Evolutionary conservation across 805 yeast genomes (phyloP).

Genomic region (Diddensiella caesifluorescens): DNA sequence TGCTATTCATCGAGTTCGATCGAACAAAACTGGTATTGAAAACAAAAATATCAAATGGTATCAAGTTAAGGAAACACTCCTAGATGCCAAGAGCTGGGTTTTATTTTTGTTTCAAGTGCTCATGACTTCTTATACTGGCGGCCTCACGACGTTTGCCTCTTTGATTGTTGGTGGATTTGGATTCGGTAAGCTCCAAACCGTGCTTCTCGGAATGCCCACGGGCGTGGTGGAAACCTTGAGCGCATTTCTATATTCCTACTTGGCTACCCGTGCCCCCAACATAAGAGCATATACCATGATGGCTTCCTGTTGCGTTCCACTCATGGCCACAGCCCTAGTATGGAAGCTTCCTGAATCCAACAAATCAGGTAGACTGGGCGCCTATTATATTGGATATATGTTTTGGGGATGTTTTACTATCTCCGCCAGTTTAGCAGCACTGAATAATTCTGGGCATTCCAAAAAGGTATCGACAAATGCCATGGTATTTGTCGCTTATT

Average conservation of each 20-base stretch:
- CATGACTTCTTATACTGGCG: conserved; percentile 30
- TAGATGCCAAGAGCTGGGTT: conserved; percentile 41
- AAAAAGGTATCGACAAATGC: conserved; percentile 48
- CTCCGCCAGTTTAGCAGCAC: conserved; percentile 36
- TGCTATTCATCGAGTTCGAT: conserved; percentile 31
- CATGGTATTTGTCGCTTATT: conserved; percentile 52
- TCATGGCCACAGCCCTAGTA: conserved; percentile 6
- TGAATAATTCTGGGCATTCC: conserved; percentile 48
- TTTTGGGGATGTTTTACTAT: conserved; percentile 9
- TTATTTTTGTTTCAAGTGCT: conserved; percentile 32
- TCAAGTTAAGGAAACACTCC: conserved; percentile 45
- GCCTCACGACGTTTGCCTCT: conserved; percentile 42
- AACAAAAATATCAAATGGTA: conserved; percentile 43
- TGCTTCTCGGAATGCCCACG: conserved; percentile 41
- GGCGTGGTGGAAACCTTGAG: conserved; percentile 28
- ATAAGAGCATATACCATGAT: conserved; percentile 5
- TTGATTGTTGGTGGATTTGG: conserved; percentile 35
- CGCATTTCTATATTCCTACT: neutral
- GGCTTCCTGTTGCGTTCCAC: conserved; percentile 3
- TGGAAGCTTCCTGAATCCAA: conserved; percentile 8
- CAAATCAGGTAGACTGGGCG: conserved; percentile 5
- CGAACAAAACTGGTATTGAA: conserved; percentile 32
- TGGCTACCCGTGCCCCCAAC: conserved; percentile 5
- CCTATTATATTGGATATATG: conserved; percentile 1
- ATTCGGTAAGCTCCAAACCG: conserved; percentile 25